Base-by-base conservation (phyloP, 768 basidiomycete species). In the Royoungia palumana region DNA sequence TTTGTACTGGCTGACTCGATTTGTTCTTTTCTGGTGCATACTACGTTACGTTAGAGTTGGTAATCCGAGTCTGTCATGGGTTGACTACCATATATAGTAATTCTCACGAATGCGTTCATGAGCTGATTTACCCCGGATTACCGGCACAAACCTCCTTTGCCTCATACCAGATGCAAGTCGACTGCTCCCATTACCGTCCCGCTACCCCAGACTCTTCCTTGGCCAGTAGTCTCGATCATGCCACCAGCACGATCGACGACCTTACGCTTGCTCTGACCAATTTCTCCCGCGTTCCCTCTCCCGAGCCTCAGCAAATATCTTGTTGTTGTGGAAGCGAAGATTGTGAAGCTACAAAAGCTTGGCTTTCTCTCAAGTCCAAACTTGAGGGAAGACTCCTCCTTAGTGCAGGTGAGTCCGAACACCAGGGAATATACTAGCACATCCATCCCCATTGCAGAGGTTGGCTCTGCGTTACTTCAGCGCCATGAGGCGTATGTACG, bases 401-500 rank as follows among this genome's bases (percentile, higher is more conserved):
- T 47, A 91, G 91, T 64, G 93, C 90, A 60, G 91, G 93, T 94
- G 60, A 60, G 86, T 75, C 28, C 24, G 20, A 45, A 43, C 27
- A 32, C 39, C 51, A 36, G 13, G 44, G 47, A 19, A 30, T 42
- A 21, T 38, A 20, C 21, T n/a, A 28, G 24, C 30, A 38, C 41
- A 32, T 34, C 53, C 44, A 58, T 32, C 27, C 48, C 20, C 41
- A 9, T 38, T 49, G 22, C 56, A 92, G 92, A 94, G 75, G 85
- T 95, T 24, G 93, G 93, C 12, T 89, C 93, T 66, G 93, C 94
- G 5, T 70, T 96, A 40, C 67, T 96, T 41, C 83, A 88, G 60
- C 75, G 85, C 51, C 91, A 94, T 63, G 93, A 94, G 70, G 88
- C 87, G 4, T 90, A 89, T 66, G 82, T 91, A 24, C 80, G 84